Base-by-base conservation (phyloP, 164 flowering plant species). In the Houttuynia cordata region DNA sequence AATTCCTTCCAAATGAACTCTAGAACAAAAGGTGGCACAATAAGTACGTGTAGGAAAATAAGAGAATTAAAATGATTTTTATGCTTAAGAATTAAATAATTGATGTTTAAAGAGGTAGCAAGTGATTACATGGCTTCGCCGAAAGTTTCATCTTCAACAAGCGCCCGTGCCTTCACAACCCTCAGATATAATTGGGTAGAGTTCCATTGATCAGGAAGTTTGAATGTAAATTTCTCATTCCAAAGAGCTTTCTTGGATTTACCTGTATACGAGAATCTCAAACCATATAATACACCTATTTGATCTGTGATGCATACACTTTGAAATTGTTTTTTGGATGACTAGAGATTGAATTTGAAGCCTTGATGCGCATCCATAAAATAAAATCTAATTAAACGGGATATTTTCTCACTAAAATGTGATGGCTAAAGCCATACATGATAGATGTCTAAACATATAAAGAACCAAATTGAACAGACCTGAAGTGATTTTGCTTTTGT, bases 1-100 rank as follows among this genome's bases (percentile, higher is more conserved):
- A 56, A 89, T 71, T 59, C 95, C 95, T 66, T 83, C 81, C 40
- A 92, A 74, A 67, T 82, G 72, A 58, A 88, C 60, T 70, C 98
- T 92, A 81, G 68, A 70, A 8, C 12, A 52, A 53, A 53, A 53
- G 3, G 18, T 19, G 22, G 7, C 22, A 23, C 37, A 30, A 30
- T 14, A 14, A 10, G 49, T 42, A 42, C 42, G 10, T 40, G 42
- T 42, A 14, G 56, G 19, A 53, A 20, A 20, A 20, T 53, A 49
- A 15, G 17, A 17, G 39, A 12, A 24, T 1, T 51, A 41, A 5
- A 47, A 20, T 8, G n/a, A 21, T 24, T 25, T 47, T n/a, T 10
- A 10, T 17, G 7, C 0, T 18, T 18, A 10, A 19, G 10, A 10
- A 10, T 14, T 18, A 45, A 21, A 40, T n/a, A 22, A 57, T 50